Evolutionary conservation across 2,329 filamentous ascomycete genomes (phyloP).

Genomic region (Colletotrichum zoysiae): DNA sequence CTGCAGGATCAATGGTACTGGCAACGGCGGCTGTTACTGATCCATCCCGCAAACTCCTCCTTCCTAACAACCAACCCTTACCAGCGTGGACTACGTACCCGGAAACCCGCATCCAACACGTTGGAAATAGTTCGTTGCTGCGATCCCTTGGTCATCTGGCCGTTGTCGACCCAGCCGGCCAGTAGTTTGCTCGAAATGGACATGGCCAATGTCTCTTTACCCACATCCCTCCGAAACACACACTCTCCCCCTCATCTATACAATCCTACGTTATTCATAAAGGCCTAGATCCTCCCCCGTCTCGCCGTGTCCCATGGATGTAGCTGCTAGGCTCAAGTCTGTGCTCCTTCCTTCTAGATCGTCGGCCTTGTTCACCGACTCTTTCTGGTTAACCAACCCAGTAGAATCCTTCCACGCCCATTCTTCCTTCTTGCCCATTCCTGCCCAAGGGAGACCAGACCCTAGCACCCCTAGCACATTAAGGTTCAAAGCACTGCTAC

Average conservation of each 20-base stretch:
- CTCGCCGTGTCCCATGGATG: neutral
- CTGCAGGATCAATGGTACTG: neutral
- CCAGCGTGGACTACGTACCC: neutral
- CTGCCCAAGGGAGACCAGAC: conserved; percentile 2
- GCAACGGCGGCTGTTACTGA: neutral
- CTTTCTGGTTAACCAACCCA: neutral
- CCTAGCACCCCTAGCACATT: conserved; percentile 7
- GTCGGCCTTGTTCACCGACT: conserved; percentile 24
- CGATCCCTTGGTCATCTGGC: neutral
- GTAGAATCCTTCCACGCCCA: conserved; percentile 2
- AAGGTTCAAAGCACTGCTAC: neutral
- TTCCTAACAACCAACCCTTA: neutral
- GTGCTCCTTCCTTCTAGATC: conserved; percentile 16
- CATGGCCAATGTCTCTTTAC: neutral
- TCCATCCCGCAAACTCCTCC: neutral
- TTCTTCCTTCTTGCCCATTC: neutral
- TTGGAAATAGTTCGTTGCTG: neutral
- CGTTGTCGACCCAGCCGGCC: neutral
- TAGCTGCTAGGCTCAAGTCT: conserved; percentile 7
- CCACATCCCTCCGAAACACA: conserved; percentile 3
- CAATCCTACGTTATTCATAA: conserved; percentile 14
- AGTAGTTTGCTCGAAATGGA: neutral
- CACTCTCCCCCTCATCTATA: neutral
- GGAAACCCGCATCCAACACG: neutral
- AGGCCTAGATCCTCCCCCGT: conserved; percentile 20